phyloP scores from a whole-genome alignment of 2,329 filamentous ascomycete species.

The Cercospora sp. region DNA sequence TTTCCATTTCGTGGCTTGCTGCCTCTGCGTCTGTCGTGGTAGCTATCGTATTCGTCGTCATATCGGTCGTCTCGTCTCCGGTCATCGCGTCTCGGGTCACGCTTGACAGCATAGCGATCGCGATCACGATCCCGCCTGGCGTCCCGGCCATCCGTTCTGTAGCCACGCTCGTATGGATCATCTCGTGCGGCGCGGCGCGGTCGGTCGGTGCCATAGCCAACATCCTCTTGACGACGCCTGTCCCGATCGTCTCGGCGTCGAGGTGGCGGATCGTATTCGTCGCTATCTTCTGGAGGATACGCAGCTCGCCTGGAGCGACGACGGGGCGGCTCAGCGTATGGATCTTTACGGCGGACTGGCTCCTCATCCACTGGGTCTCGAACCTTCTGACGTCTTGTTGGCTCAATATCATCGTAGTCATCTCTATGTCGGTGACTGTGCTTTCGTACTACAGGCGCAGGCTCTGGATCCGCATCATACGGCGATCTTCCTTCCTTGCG shows the following conservation, averaged over 20 bases:
- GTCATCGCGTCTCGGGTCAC: slow-evolving; percentile 22
- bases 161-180: slow-evolving; percentile 33
- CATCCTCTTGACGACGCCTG: slow-evolving; percentile 28
- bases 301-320: slow-evolving; percentile 16
- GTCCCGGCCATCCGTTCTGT: slow-evolving; percentile 35
- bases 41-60: slow-evolving; percentile 25
- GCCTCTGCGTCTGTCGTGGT: slow-evolving; percentile 13
- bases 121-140: slow-evolving; percentile 28
- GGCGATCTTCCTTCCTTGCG: slow-evolving; percentile 17
- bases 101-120: slow-evolving; percentile 26
- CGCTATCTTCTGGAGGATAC: slow-evolving; percentile 23
- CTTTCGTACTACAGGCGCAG: slow-evolving; percentile 14
- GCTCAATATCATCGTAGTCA: slow-evolving; percentile 18
- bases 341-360: slow-evolving; percentile 23
- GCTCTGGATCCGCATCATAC: slow-evolving; percentile 19
- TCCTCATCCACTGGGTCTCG: slow-evolving; percentile 20
- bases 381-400: slow-evolving; percentile 18
- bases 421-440: slow-evolving; percentile 16
- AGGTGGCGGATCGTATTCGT: slow-evolving; percentile 25
- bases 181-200: slow-evolving; percentile 29
- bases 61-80: slow-evolving; percentile 16
- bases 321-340: slow-evolving; percentile 24
- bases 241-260: slow-evolving; percentile 22
- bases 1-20: slow-evolving; percentile 21
- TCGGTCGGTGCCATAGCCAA: slow-evolving; percentile 34